A percentile compares a stretch with the other conserved stretches of the same genome.
phyloP scores from a whole-genome alignment of 1,139 yeast species.

The Magnusiomyces ingens region DNA sequence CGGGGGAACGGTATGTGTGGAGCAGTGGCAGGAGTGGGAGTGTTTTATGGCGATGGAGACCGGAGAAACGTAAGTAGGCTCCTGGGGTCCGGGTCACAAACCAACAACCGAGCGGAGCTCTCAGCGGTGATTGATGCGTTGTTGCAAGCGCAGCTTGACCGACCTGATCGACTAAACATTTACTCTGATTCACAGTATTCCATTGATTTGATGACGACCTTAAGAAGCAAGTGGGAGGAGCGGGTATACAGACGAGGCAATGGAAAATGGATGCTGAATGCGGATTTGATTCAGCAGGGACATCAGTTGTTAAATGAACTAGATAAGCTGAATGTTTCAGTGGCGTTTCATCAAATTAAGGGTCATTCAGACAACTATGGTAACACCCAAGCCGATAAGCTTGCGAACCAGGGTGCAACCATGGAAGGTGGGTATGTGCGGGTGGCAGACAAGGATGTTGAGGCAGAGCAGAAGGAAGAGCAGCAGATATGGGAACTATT shows the following conservation, averaged over 20 bases:
- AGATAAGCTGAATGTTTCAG: conserved; percentile 31
- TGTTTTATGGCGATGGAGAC: conserved; percentile 55
- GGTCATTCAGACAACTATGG: conserved; percentile 71
- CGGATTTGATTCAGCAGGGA: conserved; percentile 41
- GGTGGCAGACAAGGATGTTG: too few species aligned
- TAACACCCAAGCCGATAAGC: conserved; percentile 67
- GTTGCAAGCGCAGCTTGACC: not conserved
- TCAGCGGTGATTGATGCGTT: conserved; percentile 57
- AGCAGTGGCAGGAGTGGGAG: conserved; percentile 64
- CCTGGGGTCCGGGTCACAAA: conserved; percentile 43
- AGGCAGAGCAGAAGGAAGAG: too few species aligned
- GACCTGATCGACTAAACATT: conserved; percentile 24
- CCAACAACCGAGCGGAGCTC: conserved; percentile 80
- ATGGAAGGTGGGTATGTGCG: too few species aligned
- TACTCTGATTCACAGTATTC: conserved; percentile 56
- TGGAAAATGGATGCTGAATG: conserved; percentile 46
- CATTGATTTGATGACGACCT: conserved; percentile 41
- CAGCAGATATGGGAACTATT: too few species aligned
- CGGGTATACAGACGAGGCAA: conserved; percentile 47
- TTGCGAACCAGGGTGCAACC: conserved; percentile 43
- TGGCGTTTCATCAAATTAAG: conserved; percentile 51
- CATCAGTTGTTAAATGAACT: conserved; percentile 24
- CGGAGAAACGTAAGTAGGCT: conserved; percentile 49
- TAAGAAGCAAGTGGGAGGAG: conserved; percentile 48
- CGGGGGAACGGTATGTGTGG: conserved; percentile 44